These are phyloP conservation scores for Cadophora gregata DNA, from an alignment of 2,329 filamentous ascomycete genomes.

Conservation along the genomic window DNA sequence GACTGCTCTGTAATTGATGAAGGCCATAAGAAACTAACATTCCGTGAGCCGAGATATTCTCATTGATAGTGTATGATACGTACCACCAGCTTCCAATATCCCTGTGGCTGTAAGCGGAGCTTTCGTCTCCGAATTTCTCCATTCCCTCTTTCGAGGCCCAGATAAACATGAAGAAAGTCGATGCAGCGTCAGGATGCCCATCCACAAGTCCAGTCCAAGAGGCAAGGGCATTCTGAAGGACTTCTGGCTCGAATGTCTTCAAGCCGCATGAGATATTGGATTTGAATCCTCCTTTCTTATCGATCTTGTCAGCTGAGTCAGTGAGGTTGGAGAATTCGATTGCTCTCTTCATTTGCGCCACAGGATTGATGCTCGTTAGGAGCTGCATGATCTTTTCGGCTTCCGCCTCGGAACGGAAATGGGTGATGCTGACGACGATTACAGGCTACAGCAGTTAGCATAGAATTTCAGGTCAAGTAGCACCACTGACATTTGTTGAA, in stretches of 20 bases:
- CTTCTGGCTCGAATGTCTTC: conserved; percentile 13
- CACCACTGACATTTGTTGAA: background rate
- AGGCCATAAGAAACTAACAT: conserved; percentile 11
- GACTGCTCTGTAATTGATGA: background rate
- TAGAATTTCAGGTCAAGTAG: background rate
- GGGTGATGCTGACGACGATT: conserved; percentile 19
- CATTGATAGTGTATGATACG: background rate
- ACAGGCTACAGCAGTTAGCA: conserved; percentile 18
- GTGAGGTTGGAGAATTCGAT: conserved; percentile 13
- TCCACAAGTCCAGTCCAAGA: conserved; percentile 18
- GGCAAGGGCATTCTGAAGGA: conserved; percentile 14
- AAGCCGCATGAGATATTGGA: conserved; percentile 16
- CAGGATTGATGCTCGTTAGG: conserved; percentile 10
- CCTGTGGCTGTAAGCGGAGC: conserved; percentile 21
- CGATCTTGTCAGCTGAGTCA: conserved; percentile 13
- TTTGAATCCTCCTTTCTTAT: conserved; percentile 16
- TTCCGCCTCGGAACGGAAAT: conserved; percentile 21
- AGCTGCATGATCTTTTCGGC: conserved; percentile 21
- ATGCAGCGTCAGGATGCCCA: conserved; percentile 9
- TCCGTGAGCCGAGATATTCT: background rate
- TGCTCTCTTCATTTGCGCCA: conserved; percentile 14
- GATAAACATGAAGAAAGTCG: conserved; percentile 13
- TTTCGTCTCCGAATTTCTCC: conserved; percentile 9
- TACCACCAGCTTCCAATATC: conserved; percentile 23
- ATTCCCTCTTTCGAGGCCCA: conserved; percentile 18